phyloP scores from a whole-genome alignment of 1,139 yeast genomes.

The Yamadazyma atmosphaerica region DNA sequence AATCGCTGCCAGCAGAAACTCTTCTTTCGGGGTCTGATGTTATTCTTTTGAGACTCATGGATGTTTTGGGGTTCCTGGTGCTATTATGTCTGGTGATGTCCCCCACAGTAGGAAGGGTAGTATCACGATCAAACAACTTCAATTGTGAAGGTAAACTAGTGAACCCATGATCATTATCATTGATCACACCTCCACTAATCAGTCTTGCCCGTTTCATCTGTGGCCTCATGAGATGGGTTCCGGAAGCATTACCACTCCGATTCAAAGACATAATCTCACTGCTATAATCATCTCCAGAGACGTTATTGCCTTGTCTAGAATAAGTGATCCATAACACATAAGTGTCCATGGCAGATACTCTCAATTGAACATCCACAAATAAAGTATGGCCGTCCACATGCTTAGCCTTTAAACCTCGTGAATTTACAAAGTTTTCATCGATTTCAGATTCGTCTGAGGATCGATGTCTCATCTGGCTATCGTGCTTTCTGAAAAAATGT shows the following conservation, averaged over 20 bases:
- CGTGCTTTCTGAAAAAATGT: slow-evolving; percentile 74
- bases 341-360: slow-evolving; percentile 62
- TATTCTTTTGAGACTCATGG: neutral
- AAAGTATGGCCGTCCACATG: slow-evolving; percentile 70
- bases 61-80: slow-evolving; percentile 25
- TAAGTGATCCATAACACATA: slow-evolving; percentile 87
- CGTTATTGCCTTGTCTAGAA: slow-evolving; percentile 46
- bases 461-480: slow-evolving; percentile 26
- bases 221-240: neutral
- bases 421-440: slow-evolving; percentile 53
- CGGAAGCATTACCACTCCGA: neutral
- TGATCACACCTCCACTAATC: slow-evolving; percentile 12
- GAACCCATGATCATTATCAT: slow-evolving; percentile 7
- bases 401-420: slow-evolving; percentile 64
- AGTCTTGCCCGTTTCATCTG: slow-evolving; percentile 15
- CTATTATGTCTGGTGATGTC: slow-evolving; percentile 38
- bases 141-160: slow-evolving; percentile 56
- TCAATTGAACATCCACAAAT: slow-evolving; percentile 74
- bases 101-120: slow-evolving; percentile 16
- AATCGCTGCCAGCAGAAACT: slow-evolving; percentile 5
- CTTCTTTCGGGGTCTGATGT: slow-evolving; percentile 1
- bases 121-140: slow-evolving; percentile 44
- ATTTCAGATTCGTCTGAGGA: slow-evolving; percentile 17
- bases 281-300: slow-evolving; percentile 10
- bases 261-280: neutral